Evolutionary conservation across 345 rosid species (phyloP).

Genomic region (Capsella bursapastoris): DNA sequence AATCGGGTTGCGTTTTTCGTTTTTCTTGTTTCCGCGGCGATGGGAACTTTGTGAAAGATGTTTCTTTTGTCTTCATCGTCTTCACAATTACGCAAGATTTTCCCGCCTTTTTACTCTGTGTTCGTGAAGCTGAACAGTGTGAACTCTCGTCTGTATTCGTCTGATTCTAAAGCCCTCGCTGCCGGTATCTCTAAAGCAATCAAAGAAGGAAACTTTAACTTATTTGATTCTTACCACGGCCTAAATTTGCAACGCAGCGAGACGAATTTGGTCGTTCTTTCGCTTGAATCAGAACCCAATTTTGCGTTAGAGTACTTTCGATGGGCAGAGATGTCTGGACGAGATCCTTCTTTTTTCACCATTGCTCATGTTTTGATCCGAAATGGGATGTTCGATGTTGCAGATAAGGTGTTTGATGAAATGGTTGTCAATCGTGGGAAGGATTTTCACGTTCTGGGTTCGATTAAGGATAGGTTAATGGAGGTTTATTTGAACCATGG

Average conservation of each 20-base stretch:
- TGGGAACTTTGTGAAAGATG: constrained; percentile 27
- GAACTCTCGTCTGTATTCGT: constrained; percentile 4
- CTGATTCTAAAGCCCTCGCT: constrained; percentile 29
- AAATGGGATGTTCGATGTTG: constrained; percentile 43
- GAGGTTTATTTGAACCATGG: constrained; percentile 20
- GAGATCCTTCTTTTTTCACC: constrained; percentile 39
- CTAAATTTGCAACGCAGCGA: constrained; percentile 24
- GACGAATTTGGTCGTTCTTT: constrained; percentile 33
- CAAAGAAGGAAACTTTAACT: constrained; percentile 31
- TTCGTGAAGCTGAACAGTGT: background rate
- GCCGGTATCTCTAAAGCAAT: constrained; percentile 27
- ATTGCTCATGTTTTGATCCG: constrained; percentile 48
- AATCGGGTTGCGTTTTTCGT: background rate
- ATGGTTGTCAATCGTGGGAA: constrained; percentile 34
- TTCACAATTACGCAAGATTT: constrained; percentile 8
- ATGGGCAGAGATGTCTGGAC: constrained; percentile 36
- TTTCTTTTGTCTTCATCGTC: constrained; percentile 13
- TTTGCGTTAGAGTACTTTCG: constrained; percentile 39
- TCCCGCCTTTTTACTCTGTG: constrained; percentile 8
- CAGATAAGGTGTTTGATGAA: constrained; percentile 51
- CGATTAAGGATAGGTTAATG: constrained; percentile 16
- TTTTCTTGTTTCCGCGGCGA: constrained; percentile 6
- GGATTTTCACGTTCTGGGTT: constrained; percentile 33
- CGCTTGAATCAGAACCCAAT: constrained; percentile 38
- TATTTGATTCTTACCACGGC: background rate